Evolutionary conservation across 805 yeast species (phyloP), one percentile per base, ranked within the genome.

Genomic region (Cyberlindnera samutprakarnensis): DNA sequence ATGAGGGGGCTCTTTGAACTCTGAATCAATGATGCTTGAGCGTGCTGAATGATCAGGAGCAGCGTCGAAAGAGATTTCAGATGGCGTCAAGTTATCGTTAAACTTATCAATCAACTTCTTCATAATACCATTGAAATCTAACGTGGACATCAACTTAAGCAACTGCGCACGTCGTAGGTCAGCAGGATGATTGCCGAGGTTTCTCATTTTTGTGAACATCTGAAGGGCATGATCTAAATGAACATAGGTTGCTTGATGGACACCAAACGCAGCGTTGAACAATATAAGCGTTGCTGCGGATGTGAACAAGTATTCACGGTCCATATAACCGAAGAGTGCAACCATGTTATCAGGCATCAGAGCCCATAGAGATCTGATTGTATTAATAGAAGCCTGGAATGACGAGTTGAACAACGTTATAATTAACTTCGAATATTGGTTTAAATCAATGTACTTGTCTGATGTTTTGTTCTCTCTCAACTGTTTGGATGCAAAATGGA

Each of bases 291-390:
- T 81, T 5, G 83, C 80, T 4, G 88, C 75, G 0, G 88, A 73
- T 0, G 87, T 81, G 53, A 80, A 82, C 16, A 82, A 59, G 49
- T 82, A 82, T 47, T 82, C 94, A 45, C 94, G 64, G 50, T 82
- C 94, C 90, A 82, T 81, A 64, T 84, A 82, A 2, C 94, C 92
- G 57, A 82, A 82, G 27, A 81, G 55, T 1, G 94, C 90, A n/a
- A 82, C 78, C 86, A 79, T 78, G 42, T 79, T 80, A 35, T 78
- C 82, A 0, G 82, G 84, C 50, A 78, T 62, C 28, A 82, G 59
- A 0, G 80, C 76, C 90, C 90, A 81, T 4, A 82, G 59, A 1
- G 81, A 73, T 41, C 84, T 63, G 24, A 82, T 72, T 0, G 87
- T 76, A 49, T 81, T 80, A 28, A 82, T 78, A 0, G 88, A 79